Base-by-base conservation (phyloP, 2,329 filamentous ascomycete species). In the Cladorrhinum sp. region DNA sequence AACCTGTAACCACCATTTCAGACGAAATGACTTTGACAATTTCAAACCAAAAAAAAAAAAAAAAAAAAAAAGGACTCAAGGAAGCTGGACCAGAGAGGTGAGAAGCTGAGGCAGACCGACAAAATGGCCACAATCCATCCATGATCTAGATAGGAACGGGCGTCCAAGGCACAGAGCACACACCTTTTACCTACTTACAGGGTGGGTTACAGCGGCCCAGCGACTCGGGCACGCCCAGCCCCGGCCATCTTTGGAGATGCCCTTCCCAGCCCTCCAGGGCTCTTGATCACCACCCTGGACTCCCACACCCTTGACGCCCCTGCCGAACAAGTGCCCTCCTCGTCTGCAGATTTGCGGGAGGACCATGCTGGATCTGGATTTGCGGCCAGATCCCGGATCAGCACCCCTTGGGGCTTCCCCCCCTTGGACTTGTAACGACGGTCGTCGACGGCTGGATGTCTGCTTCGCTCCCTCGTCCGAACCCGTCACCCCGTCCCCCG, bases 281-380 rank as follows among this genome's bases (percentile, higher is more conserved):
- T 55, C 23, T 46, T 23, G 18, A 42, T 24, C 30, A 55, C 33
- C 21, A 24, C 33, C 53, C 39, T 2, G 52, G 36, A 14, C 18
- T 23, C 10, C 52, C 48, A 23, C 48, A 33, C 46, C 36, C 23
- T 58, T 16, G 57, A 57, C 54, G 54, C 54, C 54, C 54, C 54
- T 57, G 54, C 24, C 46, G 42, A 48, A 57, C 33, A 21, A 46
- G 42, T 16, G 21, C 36, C 60, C 57, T 39, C 58, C 39, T 39
- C 56, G 48, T 23, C 33, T 23, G 50, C 53, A 23, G 58, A 60
- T 52, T 48, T n/a, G 57, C 59, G 30, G 51, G 36, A 56, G 20
- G 36, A 28, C 48, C 55, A 26, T 55, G 50, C 59, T 57, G 50
- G 23, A 64, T 64, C 59, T 59, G 61, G 62, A 62, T 58, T 62